Base-by-base conservation (phyloP, 768 basidiomycete species). In the Suillus luteus region DNA sequence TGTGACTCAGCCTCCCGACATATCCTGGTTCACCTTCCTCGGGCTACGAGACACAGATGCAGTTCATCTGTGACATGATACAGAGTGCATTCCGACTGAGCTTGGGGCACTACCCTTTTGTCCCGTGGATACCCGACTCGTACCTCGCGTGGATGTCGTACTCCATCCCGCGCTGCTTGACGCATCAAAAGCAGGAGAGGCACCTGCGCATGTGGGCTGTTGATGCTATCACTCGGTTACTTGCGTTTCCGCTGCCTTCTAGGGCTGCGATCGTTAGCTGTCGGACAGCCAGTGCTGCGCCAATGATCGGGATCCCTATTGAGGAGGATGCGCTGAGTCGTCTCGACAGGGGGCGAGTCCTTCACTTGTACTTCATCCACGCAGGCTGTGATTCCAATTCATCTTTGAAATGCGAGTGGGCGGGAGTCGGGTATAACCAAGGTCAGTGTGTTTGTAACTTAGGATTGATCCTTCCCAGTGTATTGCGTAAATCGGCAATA, bases 191-290 rank as follows among this genome's bases (percentile, higher is more conserved):
- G 24, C 46, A 17, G 10, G 46, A 51, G 31, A 27, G 43, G 27
- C 46, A 46, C 54, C 52, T 61, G 58, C n/a, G 35, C n/a, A 61
- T 48, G 60, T 52, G 46, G 38, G 60, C 60, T 46, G 58, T 44
- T 15, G 60, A 60, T 49, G 60, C 44, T 6, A 60, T 60, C 22
- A 27, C 60, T 49, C 38, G 60, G 17, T 35, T 60, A 33, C 44
- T 60, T 6, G 38, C 35, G 8, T 46, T 49, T 35, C 60, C 60
- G 9, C n/a, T 49, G 60, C 60, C 60, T 35, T 15, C 60, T 2
- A n/a, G 44, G 31, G 46, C 40, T 49, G 44, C 35, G 12, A 35
- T 60, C 4, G 60, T 46, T 8, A 49, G 57, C 33, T 60, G 60
- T 27, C 15, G 55, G 33, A 49, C 46, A 9, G 60, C 60, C n/a